Evolutionary conservation across 306 rosid species (phyloP), one percentile per base, ranked within the genome.

Genomic region (Malus asiatica): DNA sequence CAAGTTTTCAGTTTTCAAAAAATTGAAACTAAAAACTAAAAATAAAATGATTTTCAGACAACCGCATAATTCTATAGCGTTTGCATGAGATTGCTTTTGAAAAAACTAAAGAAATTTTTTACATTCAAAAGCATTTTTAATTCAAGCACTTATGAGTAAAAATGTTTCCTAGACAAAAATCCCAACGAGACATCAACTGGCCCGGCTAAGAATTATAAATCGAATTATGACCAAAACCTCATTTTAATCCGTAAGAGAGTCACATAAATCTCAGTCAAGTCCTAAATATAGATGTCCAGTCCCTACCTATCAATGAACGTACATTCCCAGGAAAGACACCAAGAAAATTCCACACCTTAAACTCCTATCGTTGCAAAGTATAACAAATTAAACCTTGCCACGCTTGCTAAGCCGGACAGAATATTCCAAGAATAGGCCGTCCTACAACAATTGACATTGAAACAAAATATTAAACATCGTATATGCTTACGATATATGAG

Each of bases 351-450:
- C 27, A 27, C 22, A 35, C 48, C 33, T 8, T 0, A 23, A 15
- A 4, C 12, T 51, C 63, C 15, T 9, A 10, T 9, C 44, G 4
- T 48, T 9, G 71, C 46, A 61, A 12, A 22, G 35, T 14, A 59
- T 10, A 61, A 15, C 81, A 76, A 4, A 38, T 38, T 38, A 45
- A 15, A 77, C 35, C 40, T 68, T n/a, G 75, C 62, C 69, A 59
- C 29, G 30, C 11, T 16, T 25, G 63, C 80, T 30, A 72, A 30
- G 74, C 67, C 78, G 77, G 23, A 45, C 53, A 33, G 27, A 63
- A 81, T 83, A 85, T 79, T 85, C 87, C 89, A 89, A 79, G 78
- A 72, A 19, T 45, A 22, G 78, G 79, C 82, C 78, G 61, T 77
- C 85, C 60, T 64, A 15, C 46, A 71, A 52, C 64, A 66, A 82